Base-by-base conservation (phyloP, 176 grass and related monocot genomes). In the Hordeum marinum region DNA sequence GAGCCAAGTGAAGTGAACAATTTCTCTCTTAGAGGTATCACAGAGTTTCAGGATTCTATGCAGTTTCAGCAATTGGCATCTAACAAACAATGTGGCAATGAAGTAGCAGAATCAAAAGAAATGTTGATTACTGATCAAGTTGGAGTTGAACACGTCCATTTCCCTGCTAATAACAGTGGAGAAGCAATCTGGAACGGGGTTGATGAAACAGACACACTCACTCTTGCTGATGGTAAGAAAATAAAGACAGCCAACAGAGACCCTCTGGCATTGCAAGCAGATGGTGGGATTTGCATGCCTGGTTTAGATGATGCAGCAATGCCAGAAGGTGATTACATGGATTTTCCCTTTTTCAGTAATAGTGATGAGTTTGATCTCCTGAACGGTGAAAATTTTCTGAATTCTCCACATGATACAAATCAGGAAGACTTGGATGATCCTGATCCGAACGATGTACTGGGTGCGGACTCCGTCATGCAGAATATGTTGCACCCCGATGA, bases 241-340 rank as follows among this genome's bases (percentile, higher is more conserved):
- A 59, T 89, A 24, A 89, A 92, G 46, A 54, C 62, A 75, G 62
- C 17, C 63, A 72, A 77, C 76, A 78, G 60, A 31, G 79, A 91
- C 58, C 27, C 57, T 76, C 26, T 89, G 17, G 55, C 79, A 9
- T 69, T 85, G 39, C 79, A 92, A 75, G 76, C 36, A 25, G 80
- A 82, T 81, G 87, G 81, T 74, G 69, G 68, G 24, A 82, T 84
- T 54, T 83, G 88, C 24, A 60, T 80, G 60, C 71, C 84, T 86
- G 85, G 75, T 88, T 82, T 92, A 75, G 81, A 86, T 36, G 46
- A 81, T 9, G 37, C 62, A 67, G 41, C 67, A 52, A 85, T 89
- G 3, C 42, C 85, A 75, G 91, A 93, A 80, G 72, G 24, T 72
- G 90, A 90, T 75, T 92, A 85, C 35, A 92, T 95, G n/a, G 93